Percentiles rank a stretch among this genome's conserved stretches.
Conservation (phyloP, 139 green algal genomes). For the Trebouxia sp. region DNA sequence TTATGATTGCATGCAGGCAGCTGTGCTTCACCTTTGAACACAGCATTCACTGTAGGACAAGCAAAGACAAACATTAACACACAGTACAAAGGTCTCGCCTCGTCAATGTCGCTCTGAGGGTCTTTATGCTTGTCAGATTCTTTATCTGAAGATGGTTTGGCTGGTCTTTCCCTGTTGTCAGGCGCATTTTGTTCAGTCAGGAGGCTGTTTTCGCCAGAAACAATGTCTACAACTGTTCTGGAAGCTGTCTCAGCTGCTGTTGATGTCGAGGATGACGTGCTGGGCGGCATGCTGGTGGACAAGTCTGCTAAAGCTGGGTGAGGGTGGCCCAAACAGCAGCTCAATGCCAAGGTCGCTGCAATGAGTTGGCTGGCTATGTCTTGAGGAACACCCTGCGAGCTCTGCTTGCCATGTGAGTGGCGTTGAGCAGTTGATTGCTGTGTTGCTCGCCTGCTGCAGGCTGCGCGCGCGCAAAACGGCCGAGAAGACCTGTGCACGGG, state of each 20-base stretch:
- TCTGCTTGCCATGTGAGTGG: too few species aligned
- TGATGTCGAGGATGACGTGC: neutral
- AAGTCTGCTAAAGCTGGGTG: neutral
- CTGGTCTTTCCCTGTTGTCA: neutral
- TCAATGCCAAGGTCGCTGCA: too few species aligned
- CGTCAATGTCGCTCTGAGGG: neutral
- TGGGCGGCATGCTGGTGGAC: neutral
- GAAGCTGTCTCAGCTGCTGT: neutral
- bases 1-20: too few species aligned
- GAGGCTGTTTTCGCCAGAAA: slow-evolving; percentile 4
- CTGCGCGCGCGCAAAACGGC: too few species aligned
- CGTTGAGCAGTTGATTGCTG: too few species aligned
- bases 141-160: neutral
- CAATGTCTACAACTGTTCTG: neutral
- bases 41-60: too few species aligned
- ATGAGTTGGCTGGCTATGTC: neutral
- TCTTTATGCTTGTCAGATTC: neutral
- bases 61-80: too few species aligned
- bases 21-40: too few species aligned
- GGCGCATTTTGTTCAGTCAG: neutral
- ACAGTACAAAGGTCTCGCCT: too few species aligned
- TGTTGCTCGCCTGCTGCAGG: neutral
- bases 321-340: neutral
- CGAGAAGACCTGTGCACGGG: too few species aligned
- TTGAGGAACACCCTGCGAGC: too few species aligned